phyloP scores from a whole-genome alignment of 108 stramenopile genomes.

The Chaetoceros tenuissimus region DNA sequence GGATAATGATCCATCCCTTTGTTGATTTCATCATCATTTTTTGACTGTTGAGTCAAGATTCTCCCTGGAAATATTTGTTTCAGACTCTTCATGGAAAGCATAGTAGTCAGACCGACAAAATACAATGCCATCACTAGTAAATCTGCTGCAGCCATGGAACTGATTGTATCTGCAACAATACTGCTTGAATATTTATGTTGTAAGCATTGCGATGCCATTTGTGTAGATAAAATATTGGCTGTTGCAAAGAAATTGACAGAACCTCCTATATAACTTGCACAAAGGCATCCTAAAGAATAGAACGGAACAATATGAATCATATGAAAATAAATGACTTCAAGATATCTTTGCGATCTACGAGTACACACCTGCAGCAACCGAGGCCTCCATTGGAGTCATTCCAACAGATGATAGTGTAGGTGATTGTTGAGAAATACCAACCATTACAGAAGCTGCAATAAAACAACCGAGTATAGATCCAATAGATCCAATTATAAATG shows the following conservation, averaged over 20 bases:
- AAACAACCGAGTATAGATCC: constrained; percentile 39
- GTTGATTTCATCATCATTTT: constrained; percentile 1
- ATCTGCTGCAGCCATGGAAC: constrained; percentile 69
- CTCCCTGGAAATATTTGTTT: constrained; percentile 12
- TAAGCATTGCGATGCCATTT: constrained; percentile 3
- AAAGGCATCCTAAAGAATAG: constrained; percentile 28
- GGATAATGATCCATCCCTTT: background rate
- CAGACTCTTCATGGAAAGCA: constrained; percentile 26
- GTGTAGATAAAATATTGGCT: constrained; percentile 25
- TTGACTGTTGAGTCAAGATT: background rate
- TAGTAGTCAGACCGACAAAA: constrained; percentile 42
- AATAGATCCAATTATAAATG: constrained; percentile 50
- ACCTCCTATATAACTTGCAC: constrained; percentile 66
- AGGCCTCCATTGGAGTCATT: constrained; percentile 14
- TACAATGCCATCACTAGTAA: constrained; percentile 71
- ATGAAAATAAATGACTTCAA: background rate
- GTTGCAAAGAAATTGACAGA: constrained; percentile 67
- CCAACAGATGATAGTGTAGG: background rate
- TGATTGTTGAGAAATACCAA: background rate
- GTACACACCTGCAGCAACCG: constrained; percentile 23
- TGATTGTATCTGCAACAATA: constrained; percentile 14
- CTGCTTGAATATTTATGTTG: background rate
- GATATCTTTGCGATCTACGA: background rate
- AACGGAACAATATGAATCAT: background rate
- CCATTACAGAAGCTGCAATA: background rate